These are phyloP conservation scores for Thalassiosira hispida DNA, from an alignment of 352 stramenopile species.

Conservation along the genomic window DNA sequence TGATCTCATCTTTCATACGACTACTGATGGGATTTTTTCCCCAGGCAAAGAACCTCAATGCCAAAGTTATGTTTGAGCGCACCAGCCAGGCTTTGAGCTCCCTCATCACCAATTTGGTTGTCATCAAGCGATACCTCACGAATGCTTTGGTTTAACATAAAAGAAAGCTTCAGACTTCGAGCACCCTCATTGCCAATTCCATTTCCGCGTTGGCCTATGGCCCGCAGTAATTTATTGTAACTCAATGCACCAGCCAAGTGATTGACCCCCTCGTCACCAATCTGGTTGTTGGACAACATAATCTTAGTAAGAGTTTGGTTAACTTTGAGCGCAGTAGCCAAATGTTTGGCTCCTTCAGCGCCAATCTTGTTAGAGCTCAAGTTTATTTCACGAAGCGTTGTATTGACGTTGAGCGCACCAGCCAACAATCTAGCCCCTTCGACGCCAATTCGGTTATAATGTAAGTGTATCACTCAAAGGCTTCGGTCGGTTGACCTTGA, in stretches of 20 bases:
- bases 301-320: slow-evolving; percentile 27
- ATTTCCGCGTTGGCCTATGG: too few relatives aligned
- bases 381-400: neutral
- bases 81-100: too few relatives aligned
- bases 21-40: too few relatives aligned
- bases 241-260: slow-evolving; percentile 19
- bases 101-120: too few relatives aligned
- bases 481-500: slow-evolving; percentile 40
- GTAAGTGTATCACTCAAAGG: slow-evolving; percentile 17
- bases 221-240: slow-evolving; percentile 38
- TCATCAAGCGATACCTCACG: too few relatives aligned
- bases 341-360: slow-evolving; percentile 29
- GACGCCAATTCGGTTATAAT: slow-evolving; percentile 39
- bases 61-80: too few relatives aligned
- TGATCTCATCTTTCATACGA: too few relatives aligned
- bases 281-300: slow-evolving; percentile 45
- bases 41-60: too few relatives aligned
- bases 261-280: slow-evolving; percentile 45
- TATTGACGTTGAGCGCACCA: slow-evolving; percentile 27
- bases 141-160: too few relatives aligned
- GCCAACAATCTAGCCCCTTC: slow-evolving; percentile 9
- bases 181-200: too few relatives aligned
- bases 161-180: too few relatives aligned
- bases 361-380: slow-evolving; percentile 37
- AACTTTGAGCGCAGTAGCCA: slow-evolving; percentile 30